These are phyloP conservation scores for Rhodotorula glutinis DNA, from an alignment of 1,284 basidiomycete genomes.

Conservation along the genomic window DNA sequence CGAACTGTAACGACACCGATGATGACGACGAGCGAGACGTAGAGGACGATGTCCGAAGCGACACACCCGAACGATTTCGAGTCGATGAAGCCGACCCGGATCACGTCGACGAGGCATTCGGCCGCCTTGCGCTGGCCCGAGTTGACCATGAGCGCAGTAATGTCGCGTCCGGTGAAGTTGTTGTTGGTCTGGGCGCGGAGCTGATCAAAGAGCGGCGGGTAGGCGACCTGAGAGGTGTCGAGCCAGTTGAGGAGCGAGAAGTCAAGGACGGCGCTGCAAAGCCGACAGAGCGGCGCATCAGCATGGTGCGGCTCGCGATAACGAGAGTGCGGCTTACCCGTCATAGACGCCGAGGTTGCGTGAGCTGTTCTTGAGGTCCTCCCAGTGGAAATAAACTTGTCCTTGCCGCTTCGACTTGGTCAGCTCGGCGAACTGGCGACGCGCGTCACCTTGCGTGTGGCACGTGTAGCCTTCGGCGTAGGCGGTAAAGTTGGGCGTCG, in stretches of 20 bases:
- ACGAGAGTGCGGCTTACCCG: slow-evolving; percentile 57
- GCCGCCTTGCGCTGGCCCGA: slow-evolving; percentile 61
- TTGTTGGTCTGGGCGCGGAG: slow-evolving; percentile 64
- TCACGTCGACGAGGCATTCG: slow-evolving; percentile 78
- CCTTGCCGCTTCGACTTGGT: slow-evolving; percentile 58
- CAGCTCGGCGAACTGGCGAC: slow-evolving; percentile 55
- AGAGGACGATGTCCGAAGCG: slow-evolving; percentile 89
- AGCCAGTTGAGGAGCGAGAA: slow-evolving; percentile 80
- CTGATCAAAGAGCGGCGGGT: slow-evolving; percentile 75
- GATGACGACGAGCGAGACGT: slow-evolving; percentile 94
- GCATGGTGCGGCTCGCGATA: not conserved
- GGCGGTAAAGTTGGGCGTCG: slow-evolving; percentile 62
- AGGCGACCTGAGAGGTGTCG: slow-evolving; percentile 68
- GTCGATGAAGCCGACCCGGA: slow-evolving; percentile 89
- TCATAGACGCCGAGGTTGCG: slow-evolving; percentile 89
- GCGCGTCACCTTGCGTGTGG: slow-evolving; percentile 62
- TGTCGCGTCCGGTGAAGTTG: slow-evolving; percentile 75
- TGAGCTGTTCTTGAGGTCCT: slow-evolving; percentile 64
- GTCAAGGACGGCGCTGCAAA: slow-evolving; percentile 74
- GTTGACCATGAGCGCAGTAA: slow-evolving; percentile 77
- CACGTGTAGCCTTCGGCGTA: slow-evolving; percentile 68
- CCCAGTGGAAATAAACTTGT: slow-evolving; percentile 91
- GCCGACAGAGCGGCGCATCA: not conserved
- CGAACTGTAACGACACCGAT: slow-evolving; percentile 93
- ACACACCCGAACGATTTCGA: slow-evolving; percentile 92